Evolutionary conservation across 306 rosid species (phyloP).

Genomic region (Malus orientalis): DNA sequence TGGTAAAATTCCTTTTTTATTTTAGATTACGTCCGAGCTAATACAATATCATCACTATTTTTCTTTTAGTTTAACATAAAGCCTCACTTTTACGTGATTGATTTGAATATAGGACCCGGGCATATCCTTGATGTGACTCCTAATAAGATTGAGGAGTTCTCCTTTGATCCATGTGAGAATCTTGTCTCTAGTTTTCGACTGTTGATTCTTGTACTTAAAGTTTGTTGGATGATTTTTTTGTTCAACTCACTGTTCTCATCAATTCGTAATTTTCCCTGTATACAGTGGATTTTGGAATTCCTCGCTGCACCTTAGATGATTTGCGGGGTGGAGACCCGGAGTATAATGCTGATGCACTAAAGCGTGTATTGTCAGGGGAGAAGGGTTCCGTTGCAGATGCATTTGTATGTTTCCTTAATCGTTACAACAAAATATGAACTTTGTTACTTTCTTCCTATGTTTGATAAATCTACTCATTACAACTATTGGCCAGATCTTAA

Average conservation of each 20-base stretch:
- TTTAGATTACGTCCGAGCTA: conserved; percentile 1
- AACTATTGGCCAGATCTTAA: conserved; percentile 48
- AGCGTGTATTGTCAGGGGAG: conserved; percentile 76
- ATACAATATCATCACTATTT: not conserved
- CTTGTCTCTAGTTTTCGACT: conserved; percentile 8
- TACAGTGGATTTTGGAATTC: conserved; percentile 81
- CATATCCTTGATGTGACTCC: conserved; percentile 77
- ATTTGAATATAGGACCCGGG: conserved; percentile 71
- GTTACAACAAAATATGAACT: not conserved
- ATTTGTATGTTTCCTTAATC: conserved; percentile 41
- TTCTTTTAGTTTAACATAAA: not conserved
- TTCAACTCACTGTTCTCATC: not conserved
- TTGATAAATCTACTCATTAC: not conserved
- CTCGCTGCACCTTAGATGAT: conserved; percentile 64
- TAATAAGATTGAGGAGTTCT: conserved; percentile 56
- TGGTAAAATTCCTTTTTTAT: conserved; percentile 39
- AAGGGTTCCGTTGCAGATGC: conserved; percentile 79
- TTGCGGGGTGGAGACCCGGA: conserved; percentile 78
- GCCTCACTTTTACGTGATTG: not conserved
- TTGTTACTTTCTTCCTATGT: not conserved
- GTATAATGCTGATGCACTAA: conserved; percentile 62
- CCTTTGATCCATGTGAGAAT: conserved; percentile 85
- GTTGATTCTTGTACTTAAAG: not conserved
- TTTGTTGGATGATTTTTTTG: not conserved
- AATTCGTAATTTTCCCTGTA: conserved; percentile 5